A percentile compares a stretch with the other conserved stretches of the same genome.
Conservation (phyloP, 108 stramenopile genomes). For the Skeletonema marinoi region DNA sequence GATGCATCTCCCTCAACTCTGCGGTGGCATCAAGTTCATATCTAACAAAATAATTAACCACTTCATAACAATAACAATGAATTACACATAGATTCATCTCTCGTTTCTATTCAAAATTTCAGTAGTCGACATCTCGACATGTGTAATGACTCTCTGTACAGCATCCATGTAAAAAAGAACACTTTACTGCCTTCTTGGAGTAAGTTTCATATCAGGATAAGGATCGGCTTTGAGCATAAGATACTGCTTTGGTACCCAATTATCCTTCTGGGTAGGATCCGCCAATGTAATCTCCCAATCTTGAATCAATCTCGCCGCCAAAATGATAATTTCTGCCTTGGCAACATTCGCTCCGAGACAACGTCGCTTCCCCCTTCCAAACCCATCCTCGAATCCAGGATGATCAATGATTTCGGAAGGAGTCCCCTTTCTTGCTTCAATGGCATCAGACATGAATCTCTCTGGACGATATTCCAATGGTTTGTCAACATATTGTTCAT, state of each 20-base stretch:
- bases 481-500: constrained; percentile 17
- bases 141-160: too few relatives aligned
- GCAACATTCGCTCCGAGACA: constrained; percentile 37
- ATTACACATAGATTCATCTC: too few relatives aligned
- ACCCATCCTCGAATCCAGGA: constrained; percentile 32
- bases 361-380: constrained; percentile 35
- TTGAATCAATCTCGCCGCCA: constrained; percentile 34
- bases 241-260: constrained; percentile 30
- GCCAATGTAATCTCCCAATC: constrained; percentile 31
- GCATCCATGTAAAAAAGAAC: neutral
- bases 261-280: constrained; percentile 3
- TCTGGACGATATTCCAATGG: constrained; percentile 26
- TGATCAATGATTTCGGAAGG: constrained; percentile 42
- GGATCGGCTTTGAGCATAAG: constrained; percentile 42
- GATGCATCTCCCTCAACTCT: too few relatives aligned
- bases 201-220: constrained; percentile 30
- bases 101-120: too few relatives aligned
- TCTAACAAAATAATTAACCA: too few relatives aligned
- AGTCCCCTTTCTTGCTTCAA: constrained; percentile 33
- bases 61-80: too few relatives aligned
- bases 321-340: constrained; percentile 33
- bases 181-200: neutral
- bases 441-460: constrained; percentile 23
- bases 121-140: too few relatives aligned
- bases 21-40: too few relatives aligned